Percentiles rank a stretch among this genome's conserved stretches.
Conservation (phyloP, 257 asterid species). For the Dorcoceras hygrometricum region DNA sequence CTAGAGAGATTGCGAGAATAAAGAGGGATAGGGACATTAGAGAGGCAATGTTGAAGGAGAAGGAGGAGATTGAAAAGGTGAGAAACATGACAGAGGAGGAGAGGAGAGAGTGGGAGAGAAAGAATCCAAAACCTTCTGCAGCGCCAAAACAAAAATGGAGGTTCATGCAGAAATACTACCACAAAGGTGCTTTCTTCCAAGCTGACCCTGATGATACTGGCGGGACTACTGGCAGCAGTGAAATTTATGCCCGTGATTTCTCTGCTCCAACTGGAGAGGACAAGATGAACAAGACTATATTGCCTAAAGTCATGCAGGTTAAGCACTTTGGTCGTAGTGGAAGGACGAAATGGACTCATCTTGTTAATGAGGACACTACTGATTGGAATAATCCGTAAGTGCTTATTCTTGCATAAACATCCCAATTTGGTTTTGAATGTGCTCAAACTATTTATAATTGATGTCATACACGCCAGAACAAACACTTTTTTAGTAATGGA, state of each 20-base stretch:
- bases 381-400: slow-evolving; percentile 95
- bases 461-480: not conserved
- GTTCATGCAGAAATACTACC: slow-evolving; percentile 96
- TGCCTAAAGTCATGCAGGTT: slow-evolving; percentile 97
- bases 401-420: slow-evolving; percentile 26
- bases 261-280: slow-evolving; percentile 96
- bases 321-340: slow-evolving; percentile 98
- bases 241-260: slow-evolving; percentile 65
- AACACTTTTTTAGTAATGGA: not conserved
- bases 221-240: slow-evolving; percentile 63
- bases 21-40: slow-evolving; percentile 93
- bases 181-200: slow-evolving; percentile 97
- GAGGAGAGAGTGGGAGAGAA: slow-evolving; percentile 97
- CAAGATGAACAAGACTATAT: slow-evolving; percentile 75
- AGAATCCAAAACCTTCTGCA: slow-evolving; percentile 61
- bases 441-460: not conserved
- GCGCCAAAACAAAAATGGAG: slow-evolving; percentile 64
- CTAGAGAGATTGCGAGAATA: slow-evolving; percentile 89
- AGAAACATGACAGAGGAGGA: slow-evolving; percentile 97
- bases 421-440: slow-evolving; percentile 5
- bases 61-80: slow-evolving; percentile 87
- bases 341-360: slow-evolving; percentile 96
- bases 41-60: slow-evolving; percentile 78
- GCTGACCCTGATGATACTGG: slow-evolving; percentile 56
- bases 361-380: slow-evolving; percentile 92